These are phyloP conservation scores for Platanthera zijinensis DNA, from an alignment of 106 monocot genomes.

Conservation along the genomic window DNA sequence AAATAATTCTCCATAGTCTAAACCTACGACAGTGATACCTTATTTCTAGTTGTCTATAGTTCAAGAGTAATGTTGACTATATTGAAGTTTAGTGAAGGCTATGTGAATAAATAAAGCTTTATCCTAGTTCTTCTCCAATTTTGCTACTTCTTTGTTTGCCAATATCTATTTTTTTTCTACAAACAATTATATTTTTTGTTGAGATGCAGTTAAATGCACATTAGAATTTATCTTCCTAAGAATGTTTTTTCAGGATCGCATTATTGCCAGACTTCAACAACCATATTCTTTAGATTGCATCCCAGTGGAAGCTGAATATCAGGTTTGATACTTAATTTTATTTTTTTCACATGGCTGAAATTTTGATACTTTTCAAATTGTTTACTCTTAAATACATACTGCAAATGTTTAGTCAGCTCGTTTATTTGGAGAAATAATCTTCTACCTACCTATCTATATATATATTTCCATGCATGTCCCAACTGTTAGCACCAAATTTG, in stretches of 20 bases:
- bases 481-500: too few species aligned
- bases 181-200: background rate
- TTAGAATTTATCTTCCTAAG: background rate
- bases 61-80: background rate
- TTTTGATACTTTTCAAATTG: background rate
- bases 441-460: background rate
- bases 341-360: background rate
- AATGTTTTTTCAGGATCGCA: slow-evolving; percentile 51
- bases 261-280: slow-evolving; percentile 76
- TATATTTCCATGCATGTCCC: background rate
- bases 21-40: background rate
- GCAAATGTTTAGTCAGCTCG: background rate
- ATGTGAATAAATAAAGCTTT: background rate
- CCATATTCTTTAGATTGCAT: slow-evolving; percentile 83
- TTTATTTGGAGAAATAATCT: background rate
- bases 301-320: slow-evolving; percentile 88
- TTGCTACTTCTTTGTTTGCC: too few species aligned
- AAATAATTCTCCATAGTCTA: background rate
- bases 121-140: background rate
- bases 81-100: background rate
- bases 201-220: background rate
- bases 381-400: background rate
- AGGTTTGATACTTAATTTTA: slow-evolving; percentile 28
- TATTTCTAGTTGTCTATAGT: background rate
- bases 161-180: too few species aligned